These are phyloP conservation scores for Kentomonas sorsogonicus DNA, from an alignment of 208 protist genomes.

Conservation along the genomic window DNA sequence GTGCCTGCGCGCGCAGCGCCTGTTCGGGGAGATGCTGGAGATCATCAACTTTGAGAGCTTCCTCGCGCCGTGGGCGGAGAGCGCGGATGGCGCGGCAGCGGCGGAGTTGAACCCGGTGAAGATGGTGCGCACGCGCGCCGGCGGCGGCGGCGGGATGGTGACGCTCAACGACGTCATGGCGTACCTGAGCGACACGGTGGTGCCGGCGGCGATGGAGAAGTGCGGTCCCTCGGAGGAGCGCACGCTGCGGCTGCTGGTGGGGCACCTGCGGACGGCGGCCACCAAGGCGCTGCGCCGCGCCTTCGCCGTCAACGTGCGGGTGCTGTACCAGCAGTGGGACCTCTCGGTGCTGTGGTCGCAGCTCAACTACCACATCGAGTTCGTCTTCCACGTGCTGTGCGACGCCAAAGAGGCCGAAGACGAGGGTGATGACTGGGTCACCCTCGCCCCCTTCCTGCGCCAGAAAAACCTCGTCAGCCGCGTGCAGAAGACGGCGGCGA, in stretches of 20 bases:
- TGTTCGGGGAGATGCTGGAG: no score
- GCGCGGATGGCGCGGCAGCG: neutral
- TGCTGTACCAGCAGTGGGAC: constrained; percentile 61
- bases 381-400: constrained; percentile 70
- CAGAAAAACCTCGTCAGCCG: constrained; percentile 44
- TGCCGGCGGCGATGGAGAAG: constrained; percentile 1
- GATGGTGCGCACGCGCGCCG: no score
- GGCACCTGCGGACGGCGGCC: no score
- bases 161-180: constrained; percentile 8
- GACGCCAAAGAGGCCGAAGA: constrained; percentile 61
- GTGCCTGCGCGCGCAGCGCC: neutral
- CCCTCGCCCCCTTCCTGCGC: constrained; percentile 53
- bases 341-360: constrained; percentile 73
- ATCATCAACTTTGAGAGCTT: neutral
- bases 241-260: no score
- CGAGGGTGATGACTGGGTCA: constrained; percentile 51
- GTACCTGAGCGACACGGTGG: neutral
- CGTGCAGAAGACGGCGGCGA: constrained; percentile 43
- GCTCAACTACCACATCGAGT: constrained; percentile 77
- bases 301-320: constrained; percentile 45
- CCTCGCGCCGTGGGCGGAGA: neutral
- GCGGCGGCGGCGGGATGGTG: no score
- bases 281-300: constrained; percentile 24
- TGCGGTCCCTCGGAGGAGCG: no score
- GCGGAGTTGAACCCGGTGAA: no score